phyloP scores from a whole-genome alignment of 257 asterid genomes.

The Linderniella brevidens region DNA sequence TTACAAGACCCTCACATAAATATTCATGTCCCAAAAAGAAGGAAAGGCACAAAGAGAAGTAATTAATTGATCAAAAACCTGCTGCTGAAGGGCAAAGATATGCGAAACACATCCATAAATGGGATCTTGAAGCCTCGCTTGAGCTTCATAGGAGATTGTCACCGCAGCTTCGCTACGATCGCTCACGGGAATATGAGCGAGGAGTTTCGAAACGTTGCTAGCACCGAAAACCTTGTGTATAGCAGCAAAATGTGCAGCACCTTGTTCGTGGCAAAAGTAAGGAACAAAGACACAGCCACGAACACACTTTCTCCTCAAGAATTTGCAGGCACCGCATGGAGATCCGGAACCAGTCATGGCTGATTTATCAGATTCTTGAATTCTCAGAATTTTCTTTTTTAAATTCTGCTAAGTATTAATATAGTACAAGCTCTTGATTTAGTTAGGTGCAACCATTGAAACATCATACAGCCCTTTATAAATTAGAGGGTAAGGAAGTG shows the following conservation, averaged over 20 bases:
- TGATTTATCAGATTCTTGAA: neutral
- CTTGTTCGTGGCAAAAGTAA: conserved; percentile 54
- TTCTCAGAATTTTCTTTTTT: neutral
- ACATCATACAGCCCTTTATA: conserved; percentile 19
- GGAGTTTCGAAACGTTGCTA: conserved; percentile 40
- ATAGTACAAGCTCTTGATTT: neutral
- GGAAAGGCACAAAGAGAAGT: neutral
- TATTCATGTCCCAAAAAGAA: no score
- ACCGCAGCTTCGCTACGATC: conserved; percentile 56
- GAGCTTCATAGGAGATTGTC: conserved; percentile 58
- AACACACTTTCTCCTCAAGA: conserved; percentile 51
- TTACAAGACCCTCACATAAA: neutral
- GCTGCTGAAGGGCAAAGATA: conserved; percentile 49
- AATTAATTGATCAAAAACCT: conserved; percentile 19
- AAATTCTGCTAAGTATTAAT: conserved; percentile 2
- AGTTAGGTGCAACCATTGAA: neutral
- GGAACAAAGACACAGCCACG: conserved; percentile 63
- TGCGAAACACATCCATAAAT: conserved; percentile 67
- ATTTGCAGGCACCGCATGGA: conserved; percentile 77
- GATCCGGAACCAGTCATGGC: conserved; percentile 64
- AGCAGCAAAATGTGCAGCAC: conserved; percentile 41
- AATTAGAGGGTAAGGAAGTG: conserved; percentile 22
- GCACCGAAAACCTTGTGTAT: conserved; percentile 46
- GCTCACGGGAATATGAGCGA: conserved; percentile 35
- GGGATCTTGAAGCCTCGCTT: conserved; percentile 69